phyloP scores from a whole-genome alignment of 164 flowering plant species.

The Akebia trifoliata region DNA sequence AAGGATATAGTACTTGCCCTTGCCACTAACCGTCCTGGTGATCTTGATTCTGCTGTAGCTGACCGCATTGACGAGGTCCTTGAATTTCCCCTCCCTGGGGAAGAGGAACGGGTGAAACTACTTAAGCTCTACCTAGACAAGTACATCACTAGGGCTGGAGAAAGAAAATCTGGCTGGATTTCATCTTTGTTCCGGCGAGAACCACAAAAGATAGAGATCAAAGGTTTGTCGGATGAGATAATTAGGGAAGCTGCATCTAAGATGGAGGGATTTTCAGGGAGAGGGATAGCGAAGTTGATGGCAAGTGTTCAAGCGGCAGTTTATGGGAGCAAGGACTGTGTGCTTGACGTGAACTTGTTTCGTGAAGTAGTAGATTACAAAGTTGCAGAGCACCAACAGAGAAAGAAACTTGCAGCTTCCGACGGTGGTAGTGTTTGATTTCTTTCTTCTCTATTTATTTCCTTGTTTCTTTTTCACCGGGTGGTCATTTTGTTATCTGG shows the following conservation, averaged over 20 bases:
- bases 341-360: slow-evolving; percentile 69
- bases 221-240: slow-evolving; percentile 68
- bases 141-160: slow-evolving; percentile 77
- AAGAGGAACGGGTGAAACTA: slow-evolving; percentile 78
- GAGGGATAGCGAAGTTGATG: slow-evolving; percentile 95
- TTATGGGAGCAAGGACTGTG: slow-evolving; percentile 78
- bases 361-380: slow-evolving; percentile 94
- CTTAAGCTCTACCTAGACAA: slow-evolving; percentile 85
- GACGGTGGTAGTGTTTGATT: slow-evolving; percentile 24
- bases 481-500: not conserved
- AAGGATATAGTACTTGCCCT: slow-evolving; percentile 95
- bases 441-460: not conserved
- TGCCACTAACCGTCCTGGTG: slow-evolving; percentile 97
- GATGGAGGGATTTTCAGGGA: slow-evolving; percentile 90
- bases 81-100: slow-evolving; percentile 90
- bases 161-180: slow-evolving; percentile 52
- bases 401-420: slow-evolving; percentile 55
- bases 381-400: slow-evolving; percentile 92
- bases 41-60: slow-evolving; percentile 90
- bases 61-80: slow-evolving; percentile 92
- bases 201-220: slow-evolving; percentile 79
- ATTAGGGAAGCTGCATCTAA: slow-evolving; percentile 78
- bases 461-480: not conserved
- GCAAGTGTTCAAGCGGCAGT: slow-evolving; percentile 96
- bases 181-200: slow-evolving; percentile 36